Conservation (phyloP, 2,329 filamentous ascomycete species). For the Thelonectria blattea region DNA sequence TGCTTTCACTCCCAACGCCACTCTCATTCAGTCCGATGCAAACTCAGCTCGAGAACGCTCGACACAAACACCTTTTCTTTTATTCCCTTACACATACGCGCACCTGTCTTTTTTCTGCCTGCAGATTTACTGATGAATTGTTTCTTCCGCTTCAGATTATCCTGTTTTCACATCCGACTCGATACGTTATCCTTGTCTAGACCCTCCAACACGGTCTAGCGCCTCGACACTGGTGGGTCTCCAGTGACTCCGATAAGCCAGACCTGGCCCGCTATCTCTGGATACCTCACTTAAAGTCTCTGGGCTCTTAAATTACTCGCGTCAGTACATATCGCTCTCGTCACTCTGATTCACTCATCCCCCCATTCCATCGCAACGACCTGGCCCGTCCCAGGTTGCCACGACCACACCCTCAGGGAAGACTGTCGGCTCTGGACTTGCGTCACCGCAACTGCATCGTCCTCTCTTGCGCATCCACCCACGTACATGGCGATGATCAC, state of each 20-base stretch:
- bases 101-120: slow-evolving; percentile 3
- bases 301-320: slow-evolving; percentile 24
- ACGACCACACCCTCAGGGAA: slow-evolving; percentile 24
- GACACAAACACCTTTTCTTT: slow-evolving; percentile 8
- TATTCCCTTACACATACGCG: background rate
- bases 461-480: slow-evolving; percentile 28
- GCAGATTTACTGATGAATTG: slow-evolving; percentile 36
- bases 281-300: slow-evolving; percentile 28
- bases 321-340: slow-evolving; percentile 35
- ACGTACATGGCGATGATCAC: slow-evolving; percentile 37
- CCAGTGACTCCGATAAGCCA: slow-evolving; percentile 32
- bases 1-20: background rate
- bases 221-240: slow-evolving; percentile 31
- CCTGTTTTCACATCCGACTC: slow-evolving; percentile 18
- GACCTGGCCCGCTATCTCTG: slow-evolving; percentile 28
- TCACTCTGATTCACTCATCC: slow-evolving; percentile 22
- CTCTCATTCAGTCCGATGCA: slow-evolving; percentile 5
- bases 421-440: slow-evolving; percentile 19
- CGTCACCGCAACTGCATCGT: slow-evolving; percentile 23
- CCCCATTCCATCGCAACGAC: slow-evolving; percentile 28
- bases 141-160: slow-evolving; percentile 30
- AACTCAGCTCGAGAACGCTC: background rate
- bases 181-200: slow-evolving; percentile 30
- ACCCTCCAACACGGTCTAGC: slow-evolving; percentile 31
- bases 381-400: slow-evolving; percentile 24